Percentiles rank a stretch among this genome's conserved stretches.
phyloP scores from a whole-genome alignment of 2,329 filamentous ascomycete species.

The Trichoderma sp. region DNA sequence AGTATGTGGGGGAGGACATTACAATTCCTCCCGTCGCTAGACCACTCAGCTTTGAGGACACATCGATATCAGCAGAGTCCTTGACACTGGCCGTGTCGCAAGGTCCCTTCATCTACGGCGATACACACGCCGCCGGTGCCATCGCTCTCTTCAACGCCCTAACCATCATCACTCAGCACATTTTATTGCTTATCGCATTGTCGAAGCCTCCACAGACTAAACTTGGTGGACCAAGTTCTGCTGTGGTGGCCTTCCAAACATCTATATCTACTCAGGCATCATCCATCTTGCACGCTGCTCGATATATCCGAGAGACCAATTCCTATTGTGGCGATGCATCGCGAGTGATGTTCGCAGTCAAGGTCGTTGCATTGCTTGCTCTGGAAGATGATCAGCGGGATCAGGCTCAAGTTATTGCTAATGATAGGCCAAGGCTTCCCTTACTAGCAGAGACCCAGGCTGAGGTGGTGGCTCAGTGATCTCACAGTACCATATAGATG shows the following conservation, averaged over 20 bases:
- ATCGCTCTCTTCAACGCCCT: background rate
- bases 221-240: background rate
- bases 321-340: background rate
- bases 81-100: background rate
- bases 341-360: background rate
- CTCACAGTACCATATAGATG: background rate
- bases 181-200: background rate
- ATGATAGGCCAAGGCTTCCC: background rate
- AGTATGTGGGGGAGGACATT: background rate
- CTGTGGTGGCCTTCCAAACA: background rate
- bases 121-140: background rate
- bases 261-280: background rate
- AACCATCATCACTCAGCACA: background rate
- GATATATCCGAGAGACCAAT: background rate
- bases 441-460: background rate
- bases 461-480: background rate
- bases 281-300: background rate
- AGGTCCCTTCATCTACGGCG: background rate
- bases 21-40: background rate
- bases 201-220: background rate
- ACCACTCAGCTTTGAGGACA: background rate
- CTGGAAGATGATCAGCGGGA: background rate
- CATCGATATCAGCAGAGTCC: background rate
- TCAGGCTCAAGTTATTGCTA: background rate
- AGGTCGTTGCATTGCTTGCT: background rate